phyloP scores from a whole-genome alignment of 805 yeast species.

The Barnettozyma californica region DNA sequence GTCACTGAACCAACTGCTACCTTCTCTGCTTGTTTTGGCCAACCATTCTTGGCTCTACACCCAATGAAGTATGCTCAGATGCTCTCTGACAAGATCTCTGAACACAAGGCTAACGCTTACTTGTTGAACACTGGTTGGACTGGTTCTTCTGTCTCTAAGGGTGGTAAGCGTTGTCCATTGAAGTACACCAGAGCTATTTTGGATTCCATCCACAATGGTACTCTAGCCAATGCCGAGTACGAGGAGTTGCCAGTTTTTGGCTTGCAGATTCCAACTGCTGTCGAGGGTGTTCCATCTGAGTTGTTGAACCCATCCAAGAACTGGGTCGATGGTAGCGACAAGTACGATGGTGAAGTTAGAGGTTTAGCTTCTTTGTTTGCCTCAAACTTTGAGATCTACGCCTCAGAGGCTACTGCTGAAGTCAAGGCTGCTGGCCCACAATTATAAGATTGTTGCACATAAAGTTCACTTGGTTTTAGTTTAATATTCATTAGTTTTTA shows the following conservation, averaged over 20 bases:
- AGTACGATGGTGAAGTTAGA: slow-evolving; percentile 49
- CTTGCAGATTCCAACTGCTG: slow-evolving; percentile 77
- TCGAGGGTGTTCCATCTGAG: slow-evolving; percentile 72
- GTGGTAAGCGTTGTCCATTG: slow-evolving; percentile 96
- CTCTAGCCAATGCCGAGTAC: slow-evolving; percentile 70
- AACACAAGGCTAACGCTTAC: slow-evolving; percentile 92
- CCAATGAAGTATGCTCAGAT: slow-evolving; percentile 98
- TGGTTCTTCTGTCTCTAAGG: slow-evolving; percentile 85
- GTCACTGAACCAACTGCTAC: slow-evolving; percentile 97
- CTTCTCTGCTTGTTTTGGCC: slow-evolving; percentile 98
- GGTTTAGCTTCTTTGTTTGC: slow-evolving; percentile 72
- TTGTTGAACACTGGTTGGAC: slow-evolving; percentile 98
- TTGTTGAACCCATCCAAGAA: slow-evolving; percentile 81
- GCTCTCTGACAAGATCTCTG: slow-evolving; percentile 84
- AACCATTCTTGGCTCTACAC: slow-evolving; percentile 95
- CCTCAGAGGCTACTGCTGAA: slow-evolving; percentile 76
- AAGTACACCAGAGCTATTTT: slow-evolving; percentile 96
- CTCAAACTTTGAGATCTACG: slow-evolving; percentile 83
- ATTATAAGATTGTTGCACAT: slow-evolving; percentile 4
- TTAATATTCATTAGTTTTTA: slow-evolving; percentile 2
- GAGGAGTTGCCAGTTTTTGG: slow-evolving; percentile 85
- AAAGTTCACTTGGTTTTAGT: slow-evolving; percentile 1
- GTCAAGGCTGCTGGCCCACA: slow-evolving; percentile 92
- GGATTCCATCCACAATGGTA: slow-evolving; percentile 92
- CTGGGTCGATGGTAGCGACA: slow-evolving; percentile 60